Conservation (phyloP, 805 yeast species). For the Barnettozyma botsteinii region DNA sequence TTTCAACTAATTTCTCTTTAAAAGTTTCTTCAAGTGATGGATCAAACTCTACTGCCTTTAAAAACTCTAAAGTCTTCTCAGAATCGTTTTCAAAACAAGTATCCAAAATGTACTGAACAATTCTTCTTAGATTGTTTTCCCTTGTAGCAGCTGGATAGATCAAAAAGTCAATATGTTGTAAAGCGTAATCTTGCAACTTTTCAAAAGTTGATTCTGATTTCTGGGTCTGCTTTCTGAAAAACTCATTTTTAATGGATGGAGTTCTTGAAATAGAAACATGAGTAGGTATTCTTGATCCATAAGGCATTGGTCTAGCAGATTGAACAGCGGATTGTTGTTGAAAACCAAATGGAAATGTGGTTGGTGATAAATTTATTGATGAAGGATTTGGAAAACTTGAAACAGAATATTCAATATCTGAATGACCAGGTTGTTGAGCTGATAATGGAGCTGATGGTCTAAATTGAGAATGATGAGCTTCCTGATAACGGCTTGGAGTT, state of each 20-base stretch:
- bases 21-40: conserved; percentile 8
- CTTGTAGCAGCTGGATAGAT: conserved; percentile 29
- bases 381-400: conserved; percentile 1
- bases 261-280: conserved; percentile 1
- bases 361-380: conserved; percentile 2
- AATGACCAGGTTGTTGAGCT: conserved; percentile 1
- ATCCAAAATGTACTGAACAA: conserved; percentile 32
- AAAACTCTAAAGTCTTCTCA: conserved; percentile 6
- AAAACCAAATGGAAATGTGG: not conserved
- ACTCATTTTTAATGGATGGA: conserved; percentile 2
- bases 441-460: not conserved
- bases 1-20: conserved; percentile 13
- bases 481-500: conserved; percentile 3
- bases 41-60: conserved; percentile 16
- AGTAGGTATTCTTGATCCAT: not conserved
- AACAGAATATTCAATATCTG: conserved; percentile 2
- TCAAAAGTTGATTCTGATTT: conserved; percentile 10
- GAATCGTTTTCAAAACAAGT: conserved; percentile 31
- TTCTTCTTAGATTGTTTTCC: conserved; percentile 26
- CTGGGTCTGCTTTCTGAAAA: not conserved
- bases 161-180: conserved; percentile 29
- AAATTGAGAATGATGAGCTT: not conserved
- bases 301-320: not conserved
- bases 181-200: conserved; percentile 25
- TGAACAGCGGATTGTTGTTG: not conserved